Conservation (phyloP, 768 basidiomycete species). For the Serendipita sp. region DNA sequence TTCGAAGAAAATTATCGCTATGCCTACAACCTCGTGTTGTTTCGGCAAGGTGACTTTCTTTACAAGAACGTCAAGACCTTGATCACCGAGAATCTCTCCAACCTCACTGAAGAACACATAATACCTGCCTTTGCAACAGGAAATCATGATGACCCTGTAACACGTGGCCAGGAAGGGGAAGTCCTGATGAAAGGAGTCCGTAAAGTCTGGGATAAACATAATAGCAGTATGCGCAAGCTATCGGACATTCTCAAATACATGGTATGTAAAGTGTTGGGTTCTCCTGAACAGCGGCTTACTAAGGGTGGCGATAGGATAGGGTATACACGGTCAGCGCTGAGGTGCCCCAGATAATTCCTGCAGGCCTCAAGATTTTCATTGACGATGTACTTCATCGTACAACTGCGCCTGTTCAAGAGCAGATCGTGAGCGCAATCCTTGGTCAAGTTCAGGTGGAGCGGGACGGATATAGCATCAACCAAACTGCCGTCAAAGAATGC, state of each 20-base stretch:
- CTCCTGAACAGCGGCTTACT: not conserved
- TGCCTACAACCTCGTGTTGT: slow-evolving; percentile 86
- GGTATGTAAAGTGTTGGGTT: slow-evolving; percentile 36
- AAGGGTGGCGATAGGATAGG: slow-evolving; percentile 52
- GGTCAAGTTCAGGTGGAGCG: slow-evolving; percentile 82
- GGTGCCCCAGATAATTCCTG: slow-evolving; percentile 66
- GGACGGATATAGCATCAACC: slow-evolving; percentile 78
- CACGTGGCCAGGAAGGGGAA: slow-evolving; percentile 73
- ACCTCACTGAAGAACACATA: slow-evolving; percentile 59
- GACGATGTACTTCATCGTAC: slow-evolving; percentile 46
- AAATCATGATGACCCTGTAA: slow-evolving; percentile 47
- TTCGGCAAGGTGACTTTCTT: slow-evolving; percentile 67
- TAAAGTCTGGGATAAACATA: slow-evolving; percentile 89
- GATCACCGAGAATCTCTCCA: slow-evolving; percentile 67
- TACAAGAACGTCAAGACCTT: slow-evolving; percentile 75
- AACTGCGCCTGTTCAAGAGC: slow-evolving; percentile 62
- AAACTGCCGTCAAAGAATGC: slow-evolving; percentile 79
- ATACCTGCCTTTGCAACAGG: slow-evolving; percentile 70
- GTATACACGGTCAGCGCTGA: slow-evolving; percentile 62
- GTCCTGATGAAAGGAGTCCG: slow-evolving; percentile 66
- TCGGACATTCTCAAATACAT: slow-evolving; percentile 90
- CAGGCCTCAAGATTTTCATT: slow-evolving; percentile 71
- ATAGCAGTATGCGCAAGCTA: slow-evolving; percentile 71
- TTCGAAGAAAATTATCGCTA: slow-evolving; percentile 91
- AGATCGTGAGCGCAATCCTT: slow-evolving; percentile 68